Evolutionary conservation across 768 basidiomycete species (phyloP).

Genomic region (Stropharia rugosoannulata): DNA sequence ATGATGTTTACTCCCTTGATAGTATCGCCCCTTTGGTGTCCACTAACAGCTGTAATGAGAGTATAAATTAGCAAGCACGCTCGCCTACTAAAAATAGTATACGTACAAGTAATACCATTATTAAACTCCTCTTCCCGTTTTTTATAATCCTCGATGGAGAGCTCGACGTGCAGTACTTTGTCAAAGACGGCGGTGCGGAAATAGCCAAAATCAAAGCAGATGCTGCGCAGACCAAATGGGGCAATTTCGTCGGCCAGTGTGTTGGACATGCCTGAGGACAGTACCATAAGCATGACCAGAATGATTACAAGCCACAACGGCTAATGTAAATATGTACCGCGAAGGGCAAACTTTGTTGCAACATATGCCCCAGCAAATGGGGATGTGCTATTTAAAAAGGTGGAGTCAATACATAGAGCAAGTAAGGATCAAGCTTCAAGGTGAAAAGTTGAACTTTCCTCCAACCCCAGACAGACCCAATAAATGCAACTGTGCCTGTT

Average conservation of each 20-base stretch:
- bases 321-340: slow-evolving; percentile 15
- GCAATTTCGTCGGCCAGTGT: slow-evolving; percentile 33
- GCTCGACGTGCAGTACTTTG: slow-evolving; percentile 22
- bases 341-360: slow-evolving; percentile 37
- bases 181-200: slow-evolving; percentile 34
- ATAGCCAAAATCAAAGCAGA: slow-evolving; percentile 37
- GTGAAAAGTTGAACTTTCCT: slow-evolving; percentile 13
- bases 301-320: not conserved
- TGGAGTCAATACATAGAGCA: not conserved
- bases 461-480: slow-evolving; percentile 43
- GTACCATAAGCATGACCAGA: not conserved
- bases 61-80: not conserved
- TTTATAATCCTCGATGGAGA: slow-evolving; percentile 32
- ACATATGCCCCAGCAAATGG: slow-evolving; percentile 34
- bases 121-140: slow-evolving; percentile 22
- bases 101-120: slow-evolving; percentile 23
- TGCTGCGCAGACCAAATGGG: slow-evolving; percentile 34
- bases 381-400: slow-evolving; percentile 22
- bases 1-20: slow-evolving; percentile 23
- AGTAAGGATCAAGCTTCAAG: not conserved
- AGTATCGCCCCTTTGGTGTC: slow-evolving; percentile 28
- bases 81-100: too few relatives aligned
- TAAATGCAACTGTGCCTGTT: slow-evolving; percentile 40
- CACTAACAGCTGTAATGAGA: slow-evolving; percentile 24
- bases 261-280: slow-evolving; percentile 16